phyloP scores from a whole-genome alignment of 106 monocot species.

The Dendrobium catenatum region DNA sequence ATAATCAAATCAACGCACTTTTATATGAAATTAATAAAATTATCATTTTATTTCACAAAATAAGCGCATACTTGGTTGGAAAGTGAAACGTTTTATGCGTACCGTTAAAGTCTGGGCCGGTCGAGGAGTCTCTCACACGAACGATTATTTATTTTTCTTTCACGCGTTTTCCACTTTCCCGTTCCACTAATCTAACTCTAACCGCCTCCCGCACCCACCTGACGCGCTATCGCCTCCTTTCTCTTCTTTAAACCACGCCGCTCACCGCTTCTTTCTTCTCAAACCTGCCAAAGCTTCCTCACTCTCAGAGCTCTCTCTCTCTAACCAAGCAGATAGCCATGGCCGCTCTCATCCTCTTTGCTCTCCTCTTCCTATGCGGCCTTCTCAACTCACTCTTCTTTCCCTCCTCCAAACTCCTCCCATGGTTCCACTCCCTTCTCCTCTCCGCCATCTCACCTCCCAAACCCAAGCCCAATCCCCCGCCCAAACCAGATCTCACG shows the following conservation, averaged over 20 bases:
- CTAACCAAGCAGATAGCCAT: background rate
- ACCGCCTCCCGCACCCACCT: background rate
- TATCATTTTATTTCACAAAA: no score
- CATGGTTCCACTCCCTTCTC: constrained; percentile 19
- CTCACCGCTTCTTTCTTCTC: background rate
- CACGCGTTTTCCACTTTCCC: background rate
- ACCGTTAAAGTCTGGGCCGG: no score
- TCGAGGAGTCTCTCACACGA: no score
- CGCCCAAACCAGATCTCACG: background rate
- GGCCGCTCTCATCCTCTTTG: constrained; percentile 5
- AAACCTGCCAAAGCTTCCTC: background rate
- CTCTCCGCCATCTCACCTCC: background rate
- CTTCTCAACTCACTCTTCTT: constrained; percentile 15
- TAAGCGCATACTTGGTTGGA: no score
- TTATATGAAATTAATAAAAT: no score
- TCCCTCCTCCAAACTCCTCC: constrained; percentile 13
- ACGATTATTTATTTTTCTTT: background rate
- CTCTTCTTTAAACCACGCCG: no score
- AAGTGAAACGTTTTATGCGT: no score
- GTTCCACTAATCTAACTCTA: background rate
- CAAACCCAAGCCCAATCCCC: background rate
- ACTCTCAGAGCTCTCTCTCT: no score
- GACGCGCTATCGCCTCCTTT: background rate
- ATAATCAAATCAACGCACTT: no score
- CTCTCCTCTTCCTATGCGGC: constrained; percentile 4